phyloP scores from a whole-genome alignment of 2,329 filamentous ascomycete species.

The Geosmithia morbida region DNA sequence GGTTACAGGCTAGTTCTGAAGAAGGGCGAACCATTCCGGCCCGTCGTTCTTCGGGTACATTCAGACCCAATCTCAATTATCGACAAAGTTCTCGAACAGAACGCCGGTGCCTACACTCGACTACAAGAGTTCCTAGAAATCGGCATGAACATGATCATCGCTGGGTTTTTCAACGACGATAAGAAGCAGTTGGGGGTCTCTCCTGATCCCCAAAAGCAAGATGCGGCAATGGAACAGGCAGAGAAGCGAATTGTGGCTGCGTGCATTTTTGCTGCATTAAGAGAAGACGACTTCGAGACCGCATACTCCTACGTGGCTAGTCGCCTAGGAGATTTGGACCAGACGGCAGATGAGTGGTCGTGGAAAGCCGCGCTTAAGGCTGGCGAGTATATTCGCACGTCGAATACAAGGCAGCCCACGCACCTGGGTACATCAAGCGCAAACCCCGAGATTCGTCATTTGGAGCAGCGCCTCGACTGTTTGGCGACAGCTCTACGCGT shows the following conservation, averaged over 20 bases:
- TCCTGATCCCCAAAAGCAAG: conserved; percentile 9
- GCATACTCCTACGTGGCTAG: conserved; percentile 74
- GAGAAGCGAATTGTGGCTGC: conserved; percentile 61
- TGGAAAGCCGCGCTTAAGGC: conserved; percentile 69
- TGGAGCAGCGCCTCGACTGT: conserved; percentile 73
- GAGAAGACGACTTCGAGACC: conserved; percentile 71
- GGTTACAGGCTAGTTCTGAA: conserved; percentile 67
- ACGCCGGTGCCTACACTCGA: conserved; percentile 57
- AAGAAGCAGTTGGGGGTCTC: neutral
- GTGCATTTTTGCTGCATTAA: conserved; percentile 64
- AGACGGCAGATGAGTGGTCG: conserved; percentile 46
- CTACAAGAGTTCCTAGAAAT: conserved; percentile 60
- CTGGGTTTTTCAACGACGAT: conserved; percentile 25
- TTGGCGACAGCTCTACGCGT: conserved; percentile 61
- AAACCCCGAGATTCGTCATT: conserved; percentile 50
- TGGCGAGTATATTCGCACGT: conserved; percentile 54
- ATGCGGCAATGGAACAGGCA: conserved; percentile 22
- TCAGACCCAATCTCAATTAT: conserved; percentile 62
- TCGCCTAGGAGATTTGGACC: conserved; percentile 32
- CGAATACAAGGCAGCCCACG: conserved; percentile 37
- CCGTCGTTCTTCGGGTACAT: conserved; percentile 64
- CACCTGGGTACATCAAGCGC: conserved; percentile 45
- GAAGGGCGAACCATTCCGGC: conserved; percentile 66
- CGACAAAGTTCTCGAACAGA: conserved; percentile 61
- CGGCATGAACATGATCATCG: conserved; percentile 49